Evolutionary conservation across 495 filamentous ascomycete species (phyloP).

Genomic region (Trypethelium eluteriae): DNA sequence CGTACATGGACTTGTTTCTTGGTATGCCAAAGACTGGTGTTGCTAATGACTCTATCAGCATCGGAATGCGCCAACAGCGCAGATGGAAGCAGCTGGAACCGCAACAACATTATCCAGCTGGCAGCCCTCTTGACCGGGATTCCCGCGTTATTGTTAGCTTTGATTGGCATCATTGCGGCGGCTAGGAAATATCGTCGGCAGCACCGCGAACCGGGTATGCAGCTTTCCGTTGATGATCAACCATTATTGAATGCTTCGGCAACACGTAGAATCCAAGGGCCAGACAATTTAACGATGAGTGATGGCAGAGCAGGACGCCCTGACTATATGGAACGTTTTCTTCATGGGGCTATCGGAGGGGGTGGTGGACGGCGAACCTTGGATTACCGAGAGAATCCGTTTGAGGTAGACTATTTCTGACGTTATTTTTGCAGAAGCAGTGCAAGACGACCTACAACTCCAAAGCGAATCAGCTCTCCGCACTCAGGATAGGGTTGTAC

Average conservation of each 20-base stretch:
- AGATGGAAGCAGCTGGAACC: not conserved
- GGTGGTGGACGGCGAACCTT: not conserved
- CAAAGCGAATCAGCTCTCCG: not conserved
- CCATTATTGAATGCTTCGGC: not conserved
- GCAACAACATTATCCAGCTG: constrained; percentile 7
- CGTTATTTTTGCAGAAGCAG: not conserved
- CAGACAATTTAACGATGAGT: not conserved
- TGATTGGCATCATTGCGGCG: not conserved
- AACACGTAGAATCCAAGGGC: not conserved
- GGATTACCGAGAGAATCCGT: not conserved
- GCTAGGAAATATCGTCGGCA: not conserved
- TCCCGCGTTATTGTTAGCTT: not conserved
- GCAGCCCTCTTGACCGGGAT: not conserved
- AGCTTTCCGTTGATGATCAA: not conserved
- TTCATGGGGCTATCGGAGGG: not conserved
- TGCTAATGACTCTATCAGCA: not conserved
- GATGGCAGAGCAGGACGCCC: not conserved
- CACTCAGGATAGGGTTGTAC: not conserved
- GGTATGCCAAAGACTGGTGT: not conserved
- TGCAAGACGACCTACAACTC: not conserved
- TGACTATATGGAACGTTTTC: not conserved
- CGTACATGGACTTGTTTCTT: not conserved
- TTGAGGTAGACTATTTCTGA: not conserved
- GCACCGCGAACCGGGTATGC: not conserved
- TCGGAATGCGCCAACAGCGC: not conserved